A percentile compares a stretch with the other conserved stretches of the same genome.
phyloP scores from a whole-genome alignment of 73 alveolate genomes.

The Paramecium sexaurelia region DNA sequence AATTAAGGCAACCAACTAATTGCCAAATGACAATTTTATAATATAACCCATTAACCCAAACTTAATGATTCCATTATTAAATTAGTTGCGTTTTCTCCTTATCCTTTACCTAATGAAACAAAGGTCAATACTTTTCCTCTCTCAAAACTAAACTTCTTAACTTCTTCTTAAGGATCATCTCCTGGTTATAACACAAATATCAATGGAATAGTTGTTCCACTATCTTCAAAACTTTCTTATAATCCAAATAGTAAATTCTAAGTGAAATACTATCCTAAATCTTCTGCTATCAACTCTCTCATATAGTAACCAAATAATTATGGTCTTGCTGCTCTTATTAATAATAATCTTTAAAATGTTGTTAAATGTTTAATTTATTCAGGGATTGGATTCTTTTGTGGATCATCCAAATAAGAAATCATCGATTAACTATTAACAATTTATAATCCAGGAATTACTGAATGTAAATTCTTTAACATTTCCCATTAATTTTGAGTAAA shows the following conservation, averaged over 20 bases:
- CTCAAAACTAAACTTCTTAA: constrained; percentile 85
- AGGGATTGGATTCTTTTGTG: background rate
- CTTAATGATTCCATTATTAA: constrained; percentile 88
- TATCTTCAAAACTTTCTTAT: constrained; percentile 86
- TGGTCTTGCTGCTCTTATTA: constrained; percentile 89
- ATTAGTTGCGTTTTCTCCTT: constrained; percentile 95
- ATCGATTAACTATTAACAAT: background rate
- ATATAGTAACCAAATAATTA: constrained; percentile 88
- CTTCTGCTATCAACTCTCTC: constrained; percentile 80
- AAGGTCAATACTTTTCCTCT: constrained; percentile 82
- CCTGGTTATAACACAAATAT: constrained; percentile 97
- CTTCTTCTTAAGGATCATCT: constrained; percentile 92
- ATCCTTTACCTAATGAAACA: constrained; percentile 95
- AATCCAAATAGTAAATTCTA: constrained; percentile 93
- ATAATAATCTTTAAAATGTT: constrained; percentile 78
- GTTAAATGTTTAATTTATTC: constrained; percentile 78
- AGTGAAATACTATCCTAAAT: constrained; percentile 92
- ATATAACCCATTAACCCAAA: constrained; percentile 97
- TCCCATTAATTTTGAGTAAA: constrained; percentile 91
- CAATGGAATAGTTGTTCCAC: constrained; percentile 89
- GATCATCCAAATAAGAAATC: constrained; percentile 35
- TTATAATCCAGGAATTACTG: constrained; percentile 49
- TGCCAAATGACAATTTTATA: constrained; percentile 97
- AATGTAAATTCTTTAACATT: constrained; percentile 84
- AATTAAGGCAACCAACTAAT: constrained; percentile 95